Evolutionary conservation across 1,284 basidiomycete species (phyloP), one percentile per base, ranked within the genome.

Genomic region (Cystobasidiaceae sp.): DNA sequence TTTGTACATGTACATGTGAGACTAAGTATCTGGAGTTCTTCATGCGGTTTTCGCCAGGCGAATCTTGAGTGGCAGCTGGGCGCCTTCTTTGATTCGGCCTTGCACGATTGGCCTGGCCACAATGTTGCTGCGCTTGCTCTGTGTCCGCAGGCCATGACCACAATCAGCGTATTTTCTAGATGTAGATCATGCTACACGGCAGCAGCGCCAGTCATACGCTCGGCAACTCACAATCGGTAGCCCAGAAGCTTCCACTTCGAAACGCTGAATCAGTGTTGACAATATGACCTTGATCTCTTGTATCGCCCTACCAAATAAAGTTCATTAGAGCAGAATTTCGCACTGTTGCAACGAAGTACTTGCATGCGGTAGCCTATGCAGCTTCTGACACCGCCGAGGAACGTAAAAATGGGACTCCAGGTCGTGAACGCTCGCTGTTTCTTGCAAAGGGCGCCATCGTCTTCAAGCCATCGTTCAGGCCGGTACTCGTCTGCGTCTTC

Each of bases 401-500:
- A 52, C n/a, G 27, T 37, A 17, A 52, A 8, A 8, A 52, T 5
- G 4, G 25, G 32, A 28, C 28, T 17, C 50, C 50, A 52, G 19
- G 32, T 33, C 28, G 28, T 52, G 27, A 32, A 52, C 4, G 28
- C 50, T n/a, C n/a, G n/a, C n/a, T n/a, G n/a, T n/a, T n/a, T n/a
- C n/a, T 34, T 32, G 15, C 28, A n/a, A 34, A 15, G 50, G 21
- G 52, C 43, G 6, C 41, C 57, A 17, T 57, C 50, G 13, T 34
- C 48, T 17, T 37, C 54, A 5, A 67, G 27, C 68, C 67, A 76
- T 21, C 75, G 75, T 44, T 79, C 77, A n/a, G 82, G 82, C 81
- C 80, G 82, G 78, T 89, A 89, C 68, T 79, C 78, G 39, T 77
- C 74, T 23, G 85, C 86, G 75, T 90, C 86, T 32, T 79, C 76